These are phyloP conservation scores for Pistacia atlantica DNA, from an alignment of 345 rosid species.

Conservation along the genomic window DNA sequence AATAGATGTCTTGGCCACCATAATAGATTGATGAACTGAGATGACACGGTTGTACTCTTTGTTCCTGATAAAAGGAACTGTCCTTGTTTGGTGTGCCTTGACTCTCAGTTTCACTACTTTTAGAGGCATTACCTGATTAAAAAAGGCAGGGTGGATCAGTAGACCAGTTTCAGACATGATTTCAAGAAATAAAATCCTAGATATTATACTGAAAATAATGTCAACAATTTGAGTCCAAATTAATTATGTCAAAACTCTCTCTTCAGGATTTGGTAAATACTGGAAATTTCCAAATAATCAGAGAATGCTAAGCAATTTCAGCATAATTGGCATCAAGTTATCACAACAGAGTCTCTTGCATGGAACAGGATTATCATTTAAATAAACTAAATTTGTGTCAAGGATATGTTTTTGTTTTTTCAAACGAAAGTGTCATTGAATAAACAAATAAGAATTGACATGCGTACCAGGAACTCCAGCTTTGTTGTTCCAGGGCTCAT, in stretches of 20 bases:
- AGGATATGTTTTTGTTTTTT: not conserved
- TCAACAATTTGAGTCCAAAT: not conserved
- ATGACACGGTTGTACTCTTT: slow-evolving; percentile 67
- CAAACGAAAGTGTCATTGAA: not conserved
- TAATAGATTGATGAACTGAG: slow-evolving; percentile 84
- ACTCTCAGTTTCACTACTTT: slow-evolving; percentile 34
- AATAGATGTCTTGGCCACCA: slow-evolving; percentile 74
- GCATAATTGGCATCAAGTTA: not conserved
- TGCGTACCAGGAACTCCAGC: slow-evolving; percentile 37
- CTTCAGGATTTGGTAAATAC: not conserved
- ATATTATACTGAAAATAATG: not conserved
- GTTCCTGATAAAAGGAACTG: slow-evolving; percentile 51
- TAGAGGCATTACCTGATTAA: slow-evolving; percentile 40
- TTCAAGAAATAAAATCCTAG: not conserved
- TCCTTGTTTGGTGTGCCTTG: slow-evolving; percentile 35
- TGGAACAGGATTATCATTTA: too few relatives aligned
- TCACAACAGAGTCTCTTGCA: not conserved
- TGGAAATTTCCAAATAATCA: not conserved
- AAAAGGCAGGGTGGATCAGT: not conserved
- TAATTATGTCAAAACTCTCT: not conserved
- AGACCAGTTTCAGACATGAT: not conserved
- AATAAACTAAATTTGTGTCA: not conserved
- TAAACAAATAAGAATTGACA: not conserved
- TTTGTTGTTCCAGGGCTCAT: slow-evolving; percentile 47
- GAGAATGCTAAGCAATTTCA: not conserved